phyloP scores from a whole-genome alignment of 257 asterid species.

The Solanum ahanhuiri region DNA sequence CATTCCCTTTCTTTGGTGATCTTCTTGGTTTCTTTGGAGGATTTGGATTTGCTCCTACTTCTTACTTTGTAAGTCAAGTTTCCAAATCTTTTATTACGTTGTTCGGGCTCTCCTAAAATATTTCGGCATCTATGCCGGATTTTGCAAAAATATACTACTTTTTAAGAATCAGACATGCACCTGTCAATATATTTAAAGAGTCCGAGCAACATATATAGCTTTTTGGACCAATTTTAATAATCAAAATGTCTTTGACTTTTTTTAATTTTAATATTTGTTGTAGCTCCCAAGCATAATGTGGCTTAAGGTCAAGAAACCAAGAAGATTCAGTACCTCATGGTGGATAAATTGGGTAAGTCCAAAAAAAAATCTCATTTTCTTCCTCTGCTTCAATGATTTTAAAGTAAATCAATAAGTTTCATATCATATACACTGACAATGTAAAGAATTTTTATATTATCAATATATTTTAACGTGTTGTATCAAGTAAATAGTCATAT shows the following conservation, averaged over 20 bases:
- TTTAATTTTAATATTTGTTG: background rate
- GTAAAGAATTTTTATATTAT: background rate
- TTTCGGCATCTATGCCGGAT: rapidly evolving
- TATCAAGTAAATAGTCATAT: background rate
- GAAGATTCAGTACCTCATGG: slow-evolving; percentile 70
- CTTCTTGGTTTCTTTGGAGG: slow-evolving; percentile 97
- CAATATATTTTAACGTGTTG: background rate
- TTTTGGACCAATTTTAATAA: background rate
- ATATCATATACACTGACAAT: background rate
- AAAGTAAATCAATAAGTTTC: background rate
- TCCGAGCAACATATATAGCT: background rate
- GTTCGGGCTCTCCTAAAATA: background rate
- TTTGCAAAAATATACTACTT: rapidly evolving
- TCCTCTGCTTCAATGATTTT: background rate
- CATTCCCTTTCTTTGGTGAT: slow-evolving; percentile 93
- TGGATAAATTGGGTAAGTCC: slow-evolving; percentile 66
- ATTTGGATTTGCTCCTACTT: slow-evolving; percentile 89
- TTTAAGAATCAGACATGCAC: rapidly evolving
- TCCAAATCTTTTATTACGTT: background rate
- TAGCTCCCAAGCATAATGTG: slow-evolving; percentile 90
- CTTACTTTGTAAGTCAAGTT: slow-evolving; percentile 59
- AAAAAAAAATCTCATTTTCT: background rate
- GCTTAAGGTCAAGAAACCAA: slow-evolving; percentile 66
- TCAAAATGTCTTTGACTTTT: background rate
- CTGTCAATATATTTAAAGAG: background rate